These are phyloP conservation scores for Raffaelea deltoideospora DNA, from an alignment of 2,329 filamentous ascomycete genomes.

Conservation along the genomic window DNA sequence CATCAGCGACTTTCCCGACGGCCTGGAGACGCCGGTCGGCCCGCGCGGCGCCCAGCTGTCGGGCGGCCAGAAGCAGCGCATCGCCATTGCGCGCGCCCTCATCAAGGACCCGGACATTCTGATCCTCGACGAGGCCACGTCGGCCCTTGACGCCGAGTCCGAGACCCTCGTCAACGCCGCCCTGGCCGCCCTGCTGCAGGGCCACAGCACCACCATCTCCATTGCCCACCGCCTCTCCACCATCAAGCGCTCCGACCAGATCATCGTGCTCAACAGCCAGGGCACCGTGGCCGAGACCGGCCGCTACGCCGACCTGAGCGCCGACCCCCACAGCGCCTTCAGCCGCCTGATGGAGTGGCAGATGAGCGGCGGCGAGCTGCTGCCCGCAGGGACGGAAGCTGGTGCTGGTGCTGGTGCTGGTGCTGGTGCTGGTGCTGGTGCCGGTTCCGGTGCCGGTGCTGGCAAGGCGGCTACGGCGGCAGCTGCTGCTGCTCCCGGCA, in stretches of 20 bases:
- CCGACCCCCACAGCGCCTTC: constrained; percentile 66
- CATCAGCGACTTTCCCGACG: constrained; percentile 91
- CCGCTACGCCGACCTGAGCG: constrained; percentile 62
- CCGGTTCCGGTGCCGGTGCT: too few species aligned
- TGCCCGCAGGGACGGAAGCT: too few species aligned
- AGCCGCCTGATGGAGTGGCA: constrained; percentile 98
- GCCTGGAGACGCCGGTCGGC: constrained; percentile 85
- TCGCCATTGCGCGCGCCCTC: constrained; percentile 87
- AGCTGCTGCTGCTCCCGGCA: too few species aligned
- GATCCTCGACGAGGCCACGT: constrained; percentile 92
- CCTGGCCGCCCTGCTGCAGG: constrained; percentile 62
- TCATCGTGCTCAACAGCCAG: constrained; percentile 78
- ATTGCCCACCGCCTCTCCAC: constrained; percentile 93
- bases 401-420: too few species aligned
- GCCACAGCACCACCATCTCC: constrained; percentile 90
- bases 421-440: too few species aligned
- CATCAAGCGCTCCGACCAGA: constrained; percentile 87
- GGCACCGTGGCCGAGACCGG: constrained; percentile 86
- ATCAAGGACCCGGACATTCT: constrained; percentile 95
- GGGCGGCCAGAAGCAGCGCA: constrained; percentile 93
- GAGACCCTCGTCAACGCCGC: constrained; percentile 94
- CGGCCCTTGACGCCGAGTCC: constrained; percentile 87
- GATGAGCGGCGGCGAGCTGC: constrained; percentile 66
- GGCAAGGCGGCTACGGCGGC: constrained; percentile 10
- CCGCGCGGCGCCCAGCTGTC: constrained; percentile 86